Evolutionary conservation across 768 basidiomycete genomes (phyloP).

Genomic region (Suillus plorans): DNA sequence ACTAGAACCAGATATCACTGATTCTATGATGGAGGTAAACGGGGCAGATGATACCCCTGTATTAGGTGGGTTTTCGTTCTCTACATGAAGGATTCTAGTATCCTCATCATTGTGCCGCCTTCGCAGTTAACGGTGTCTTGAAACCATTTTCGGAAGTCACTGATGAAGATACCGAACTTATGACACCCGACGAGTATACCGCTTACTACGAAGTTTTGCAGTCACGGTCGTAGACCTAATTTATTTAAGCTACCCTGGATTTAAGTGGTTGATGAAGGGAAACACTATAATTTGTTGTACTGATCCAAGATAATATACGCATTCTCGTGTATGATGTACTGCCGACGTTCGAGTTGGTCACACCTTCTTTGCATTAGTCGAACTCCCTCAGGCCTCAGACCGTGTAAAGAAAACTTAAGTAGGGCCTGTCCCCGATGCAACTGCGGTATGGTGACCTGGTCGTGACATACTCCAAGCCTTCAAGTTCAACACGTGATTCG

Average conservation of each 20-base stretch:
- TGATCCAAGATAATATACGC: background rate
- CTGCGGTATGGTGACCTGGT: too few species aligned
- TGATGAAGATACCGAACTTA: conserved; percentile 88
- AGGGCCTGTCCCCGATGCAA: too few species aligned
- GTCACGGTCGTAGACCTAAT: conserved; percentile 33
- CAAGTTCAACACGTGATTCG: too few species aligned
- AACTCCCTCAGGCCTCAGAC: too few species aligned
- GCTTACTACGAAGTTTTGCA: conserved; percentile 74
- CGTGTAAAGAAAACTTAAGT: too few species aligned
- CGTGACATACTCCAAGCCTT: too few species aligned
- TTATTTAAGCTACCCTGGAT: background rate
- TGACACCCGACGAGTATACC: conserved; percentile 93
- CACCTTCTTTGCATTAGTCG: too few species aligned
- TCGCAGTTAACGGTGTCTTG: conserved; percentile 69
- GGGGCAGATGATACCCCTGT: conserved; percentile 51
- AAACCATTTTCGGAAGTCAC: conserved; percentile 80
- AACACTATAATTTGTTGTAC: background rate
- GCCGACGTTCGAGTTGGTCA: background rate
- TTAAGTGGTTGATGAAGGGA: background rate
- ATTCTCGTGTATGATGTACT: background rate
- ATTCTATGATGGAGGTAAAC: conserved; percentile 2
- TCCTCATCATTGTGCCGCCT: conserved; percentile 1
- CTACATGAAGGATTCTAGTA: background rate
- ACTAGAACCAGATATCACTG: conserved; percentile 20
- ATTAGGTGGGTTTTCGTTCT: conserved; percentile 2